These are phyloP conservation scores for Saitozyma podzolica DNA, from an alignment of 768 basidiomycete genomes.

Conservation along the genomic window DNA sequence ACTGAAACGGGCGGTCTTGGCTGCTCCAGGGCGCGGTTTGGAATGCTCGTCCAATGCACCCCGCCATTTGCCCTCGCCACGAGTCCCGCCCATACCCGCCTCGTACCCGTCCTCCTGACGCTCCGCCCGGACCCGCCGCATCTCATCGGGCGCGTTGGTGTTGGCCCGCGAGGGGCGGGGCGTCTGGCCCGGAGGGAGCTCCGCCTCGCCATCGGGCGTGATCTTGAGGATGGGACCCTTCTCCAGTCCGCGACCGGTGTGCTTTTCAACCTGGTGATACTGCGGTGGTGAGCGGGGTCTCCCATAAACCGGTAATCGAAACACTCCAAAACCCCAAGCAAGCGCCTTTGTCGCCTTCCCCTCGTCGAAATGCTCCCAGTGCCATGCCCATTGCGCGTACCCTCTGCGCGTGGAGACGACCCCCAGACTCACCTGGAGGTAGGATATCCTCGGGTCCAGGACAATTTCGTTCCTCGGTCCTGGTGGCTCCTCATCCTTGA, in stretches of 20 bases:
- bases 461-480: constrained; percentile 47
- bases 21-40: background rate
- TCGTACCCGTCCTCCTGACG: constrained; percentile 12
- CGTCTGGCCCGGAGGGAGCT: constrained; percentile 44
- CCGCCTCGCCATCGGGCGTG: constrained; percentile 46
- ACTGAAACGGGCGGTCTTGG: constrained; percentile 8
- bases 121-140: constrained; percentile 7
- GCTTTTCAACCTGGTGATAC: constrained; percentile 39
- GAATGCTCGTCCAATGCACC: constrained; percentile 8
- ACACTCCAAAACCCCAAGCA: background rate
- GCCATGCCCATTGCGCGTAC: no score
- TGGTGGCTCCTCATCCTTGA: constrained; percentile 44
- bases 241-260: constrained; percentile 24
- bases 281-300: constrained; percentile 6
- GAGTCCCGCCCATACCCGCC: background rate
- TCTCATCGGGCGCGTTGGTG: constrained; percentile 3
- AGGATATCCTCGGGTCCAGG: constrained; percentile 38
- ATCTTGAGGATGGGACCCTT: constrained; percentile 39
- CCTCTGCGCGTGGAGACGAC: no score
- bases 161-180: constrained; percentile 21
- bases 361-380: no score
- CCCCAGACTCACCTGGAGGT: constrained; percentile 37
- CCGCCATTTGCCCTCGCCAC: constrained; percentile 14
- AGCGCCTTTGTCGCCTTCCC: background rate
- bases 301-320: background rate